Evolutionary conservation across 495 filamentous ascomycete species (phyloP), one percentile per base, ranked within the genome.

Genomic region (Penicillium flavigenum): DNA sequence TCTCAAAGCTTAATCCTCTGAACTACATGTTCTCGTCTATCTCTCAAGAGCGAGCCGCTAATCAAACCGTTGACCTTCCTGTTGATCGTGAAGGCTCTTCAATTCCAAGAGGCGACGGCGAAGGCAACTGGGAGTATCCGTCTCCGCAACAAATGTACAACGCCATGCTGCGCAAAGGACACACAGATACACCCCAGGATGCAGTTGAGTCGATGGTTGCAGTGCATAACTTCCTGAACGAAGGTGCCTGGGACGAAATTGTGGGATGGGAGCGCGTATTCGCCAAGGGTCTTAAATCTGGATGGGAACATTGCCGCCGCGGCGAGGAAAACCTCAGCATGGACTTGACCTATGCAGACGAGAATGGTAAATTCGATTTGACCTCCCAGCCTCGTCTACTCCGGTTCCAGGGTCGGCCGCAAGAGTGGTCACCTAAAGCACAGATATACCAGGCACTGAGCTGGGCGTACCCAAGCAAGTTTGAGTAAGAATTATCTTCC

Each of bases 71-170:
- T 11, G 73, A 79, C 34, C 84, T 98, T 0, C 88, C 90, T 0
- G 85, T 90, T 14, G 82, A 86, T 3, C 88, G 94, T 45, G 90
- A 95, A 67, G 69, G 79, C 10, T 93, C 89, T 17, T 87, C 92
- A 2, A 99, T 99, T 58, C 94, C 95, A 20, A 84, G 87, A 53
- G 92, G 89, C 60, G 83, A 86, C 63, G 57, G 72, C 7, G 76
- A 83, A 17, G 85, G 85, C 12, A 94, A 91, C 65, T 98, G 94
- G 94, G 95, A 97, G 71, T 98, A 98, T 67, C 95, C 94, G 0
- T 96, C 91, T 0, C 93, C 95, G 10, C 95, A 98, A 75, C 94
- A 98, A 71, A 98, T 98, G 94, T 98, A 97, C 76, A 99, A 98
- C 66, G 94, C 95, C 0, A 86, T 98, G 79, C 74, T 96, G 52